These are phyloP conservation scores for Ophiosphaerella herpotricha DNA, from an alignment of 2,329 filamentous ascomycete species.

Conservation along the genomic window DNA sequence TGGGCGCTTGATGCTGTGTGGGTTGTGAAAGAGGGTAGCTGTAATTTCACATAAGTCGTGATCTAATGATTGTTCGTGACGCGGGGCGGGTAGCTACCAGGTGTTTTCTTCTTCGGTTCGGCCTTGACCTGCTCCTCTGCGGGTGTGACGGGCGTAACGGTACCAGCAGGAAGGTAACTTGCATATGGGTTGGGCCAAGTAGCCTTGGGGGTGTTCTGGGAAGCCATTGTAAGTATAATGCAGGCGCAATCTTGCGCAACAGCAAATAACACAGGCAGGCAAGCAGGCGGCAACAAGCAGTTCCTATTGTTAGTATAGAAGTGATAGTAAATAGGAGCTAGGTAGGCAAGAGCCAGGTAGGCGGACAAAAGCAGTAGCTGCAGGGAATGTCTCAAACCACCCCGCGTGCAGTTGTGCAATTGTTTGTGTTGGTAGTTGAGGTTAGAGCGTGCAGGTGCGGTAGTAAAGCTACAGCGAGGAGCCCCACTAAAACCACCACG, in stretches of 20 bases:
- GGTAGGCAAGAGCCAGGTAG: background rate
- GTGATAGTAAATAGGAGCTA: background rate
- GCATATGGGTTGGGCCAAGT: slow-evolving; percentile 27
- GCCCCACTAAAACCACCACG: background rate
- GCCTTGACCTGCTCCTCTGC: slow-evolving; percentile 38
- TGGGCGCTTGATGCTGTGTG: slow-evolving; percentile 40
- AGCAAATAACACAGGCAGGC: slow-evolving; percentile 5
- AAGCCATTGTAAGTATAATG: slow-evolving; percentile 26
- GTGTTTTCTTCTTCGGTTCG: slow-evolving; percentile 37
- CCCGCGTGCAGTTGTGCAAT: no score
- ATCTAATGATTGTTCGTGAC: slow-evolving; percentile 23
- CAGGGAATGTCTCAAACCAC: background rate
- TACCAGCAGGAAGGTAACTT: slow-evolving; percentile 27
- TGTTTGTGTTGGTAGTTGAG: background rate
- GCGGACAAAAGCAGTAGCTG: background rate
- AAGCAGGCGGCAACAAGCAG: background rate
- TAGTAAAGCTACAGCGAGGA: background rate
- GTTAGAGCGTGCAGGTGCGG: background rate
- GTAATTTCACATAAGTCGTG: slow-evolving; percentile 33
- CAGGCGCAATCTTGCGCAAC: background rate
- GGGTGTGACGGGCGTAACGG: slow-evolving; percentile 33
- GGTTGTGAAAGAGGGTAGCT: slow-evolving; percentile 36
- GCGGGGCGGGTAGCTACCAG: slow-evolving; percentile 38
- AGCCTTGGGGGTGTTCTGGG: slow-evolving; percentile 27
- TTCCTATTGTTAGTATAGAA: background rate